Evolutionary conservation across 768 basidiomycete species (phyloP).

Genomic region (Galerina sulciceps): DNA sequence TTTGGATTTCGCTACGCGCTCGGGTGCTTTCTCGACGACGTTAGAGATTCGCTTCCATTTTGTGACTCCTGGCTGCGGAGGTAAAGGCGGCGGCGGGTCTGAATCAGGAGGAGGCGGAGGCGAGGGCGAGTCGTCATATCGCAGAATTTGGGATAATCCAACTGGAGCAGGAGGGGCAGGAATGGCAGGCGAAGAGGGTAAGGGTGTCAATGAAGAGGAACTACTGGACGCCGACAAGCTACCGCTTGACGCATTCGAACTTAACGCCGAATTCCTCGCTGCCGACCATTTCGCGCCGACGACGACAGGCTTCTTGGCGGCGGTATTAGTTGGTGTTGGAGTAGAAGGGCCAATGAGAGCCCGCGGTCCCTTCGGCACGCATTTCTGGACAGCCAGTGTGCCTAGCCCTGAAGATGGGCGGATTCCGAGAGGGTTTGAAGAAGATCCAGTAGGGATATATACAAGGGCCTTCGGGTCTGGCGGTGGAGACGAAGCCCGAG

Average conservation of each 20-base stretch:
- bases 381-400: conserved; percentile 12
- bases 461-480: conserved; percentile 41
- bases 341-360: conserved; percentile 5
- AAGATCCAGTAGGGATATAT: conserved; percentile 44
- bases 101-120: conserved; percentile 25
- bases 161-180: conserved; percentile 19
- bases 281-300: conserved; percentile 57
- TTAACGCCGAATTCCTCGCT: conserved; percentile 22
- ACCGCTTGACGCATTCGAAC: conserved; percentile 4
- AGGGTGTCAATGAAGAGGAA: conserved; percentile 21
- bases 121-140: conserved; percentile 28
- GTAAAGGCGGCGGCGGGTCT: conserved; percentile 13
- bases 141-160: conserved; percentile 22
- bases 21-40: not conserved
- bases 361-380: conserved; percentile 30
- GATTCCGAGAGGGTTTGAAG: conserved; percentile 59
- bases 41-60: conserved; percentile 37
- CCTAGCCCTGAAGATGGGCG: conserved; percentile 42
- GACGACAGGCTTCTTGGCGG: conserved; percentile 42
- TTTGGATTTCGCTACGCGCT: no score
- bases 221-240: conserved; percentile 16
- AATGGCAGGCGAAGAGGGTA: conserved; percentile 18
- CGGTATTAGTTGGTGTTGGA: conserved; percentile 2
- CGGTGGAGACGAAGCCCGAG: conserved; percentile 26
- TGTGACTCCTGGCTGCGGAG: conserved; percentile 8